Evolutionary conservation across 2,329 filamentous ascomycete species (phyloP), one percentile per base, ranked within the genome.

Genomic region (Fusarium sulawesiense): DNA sequence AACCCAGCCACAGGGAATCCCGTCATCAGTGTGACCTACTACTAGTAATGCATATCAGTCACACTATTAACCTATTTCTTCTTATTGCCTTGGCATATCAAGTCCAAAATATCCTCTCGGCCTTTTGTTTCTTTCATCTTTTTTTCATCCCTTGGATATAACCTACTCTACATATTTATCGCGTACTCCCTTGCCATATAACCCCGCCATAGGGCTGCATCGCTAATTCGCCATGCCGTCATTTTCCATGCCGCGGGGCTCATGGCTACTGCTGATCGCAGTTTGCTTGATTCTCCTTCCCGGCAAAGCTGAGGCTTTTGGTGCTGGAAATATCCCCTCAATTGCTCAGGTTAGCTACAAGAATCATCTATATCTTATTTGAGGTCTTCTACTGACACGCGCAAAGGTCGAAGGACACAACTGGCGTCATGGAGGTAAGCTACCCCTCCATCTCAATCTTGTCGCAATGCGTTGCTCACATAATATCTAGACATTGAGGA

Each of bases 271-370:
- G 58, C 79, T 86, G 68, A 75, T 90, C 51, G 69, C 73, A 47
- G 72, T 76, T 45, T 75, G 89, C 55, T 79, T 92, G 62, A 77
- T 88, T n/a, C 73, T 90, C 47, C 80, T 91, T 53, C 87, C 88
- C 23, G 82, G 83, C 55, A 84, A 83, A 66, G 88, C 83, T 4
- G 82, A 83, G 23, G 90, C 90, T 6, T 92, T 92, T 76, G 90
- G 90, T 27, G 90, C 90, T 34, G 90, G 90, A 60, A 92, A 92
- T 75, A 92, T 92, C 65, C 90, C 90, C n/a, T 89, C 87, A 21
- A 89, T 89, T 69, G 80, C 83, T 16, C 81, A 83, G 77, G 81
- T 82, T 60, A n/a, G 76, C 64, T 29, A 62, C 2, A 1, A 5
- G 11, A 30, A n/a, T 25, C 20, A 18, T 13, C 14, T 16, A 40